These are phyloP conservation scores for Leptomonas pyrrhocoris DNA, from an alignment of 208 protist genomes.

Conservation along the genomic window DNA sequence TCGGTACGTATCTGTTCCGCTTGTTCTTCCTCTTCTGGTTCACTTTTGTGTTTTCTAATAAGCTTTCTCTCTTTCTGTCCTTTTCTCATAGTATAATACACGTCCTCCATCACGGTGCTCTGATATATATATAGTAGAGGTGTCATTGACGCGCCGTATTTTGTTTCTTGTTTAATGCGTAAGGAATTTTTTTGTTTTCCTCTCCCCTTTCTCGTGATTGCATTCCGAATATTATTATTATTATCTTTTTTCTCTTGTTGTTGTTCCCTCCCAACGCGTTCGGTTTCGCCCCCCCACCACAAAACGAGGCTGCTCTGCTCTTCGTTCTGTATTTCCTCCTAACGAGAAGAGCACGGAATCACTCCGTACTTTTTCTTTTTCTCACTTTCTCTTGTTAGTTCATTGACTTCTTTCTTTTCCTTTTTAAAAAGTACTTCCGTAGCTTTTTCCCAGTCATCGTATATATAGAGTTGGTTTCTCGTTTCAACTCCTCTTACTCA, in stretches of 20 bases:
- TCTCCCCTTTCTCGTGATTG: slow-evolving; percentile 5
- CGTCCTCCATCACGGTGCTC: not conserved
- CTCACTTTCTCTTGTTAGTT: not conserved
- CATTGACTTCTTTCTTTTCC: not conserved
- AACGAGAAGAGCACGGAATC: too few relatives aligned
- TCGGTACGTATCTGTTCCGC: too few relatives aligned
- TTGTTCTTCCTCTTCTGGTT: not conserved
- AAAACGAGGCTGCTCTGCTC: too few relatives aligned
- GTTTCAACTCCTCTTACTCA: too few relatives aligned
- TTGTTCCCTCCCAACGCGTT: too few relatives aligned
- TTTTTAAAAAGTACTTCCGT: not conserved
- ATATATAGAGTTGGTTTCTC: not conserved
- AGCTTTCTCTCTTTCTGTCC: not conserved
- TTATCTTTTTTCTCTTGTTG: too few relatives aligned
- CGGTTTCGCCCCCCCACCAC: too few relatives aligned
- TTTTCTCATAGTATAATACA: not conserved
- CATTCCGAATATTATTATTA: not conserved
- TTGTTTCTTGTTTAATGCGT: not conserved
- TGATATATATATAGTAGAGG: too few relatives aligned
- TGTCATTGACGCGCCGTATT: not conserved
- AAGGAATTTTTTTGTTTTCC: slow-evolving; percentile 2
- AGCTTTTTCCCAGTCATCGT: too few relatives aligned
- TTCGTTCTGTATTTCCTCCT: too few relatives aligned
- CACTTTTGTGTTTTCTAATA: not conserved
- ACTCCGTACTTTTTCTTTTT: slow-evolving; percentile 5